phyloP scores from a whole-genome alignment of 441 rosid genomes.

The Lepidium campestre region DNA sequence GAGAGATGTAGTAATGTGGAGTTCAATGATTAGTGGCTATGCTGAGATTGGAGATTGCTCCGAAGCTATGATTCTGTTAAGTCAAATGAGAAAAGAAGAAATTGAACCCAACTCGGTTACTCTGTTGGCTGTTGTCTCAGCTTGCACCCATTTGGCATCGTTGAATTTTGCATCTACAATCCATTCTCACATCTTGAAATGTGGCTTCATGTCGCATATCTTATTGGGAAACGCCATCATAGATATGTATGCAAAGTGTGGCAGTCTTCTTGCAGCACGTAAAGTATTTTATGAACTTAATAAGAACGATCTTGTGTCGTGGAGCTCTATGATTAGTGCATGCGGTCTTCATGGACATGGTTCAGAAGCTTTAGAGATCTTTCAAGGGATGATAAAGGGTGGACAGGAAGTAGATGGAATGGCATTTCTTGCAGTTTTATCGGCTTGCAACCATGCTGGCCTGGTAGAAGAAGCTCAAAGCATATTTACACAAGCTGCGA shows the following conservation, averaged over 20 bases:
- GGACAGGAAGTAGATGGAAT: constrained; percentile 27
- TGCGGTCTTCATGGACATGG: constrained; percentile 47
- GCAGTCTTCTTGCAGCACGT: constrained; percentile 35
- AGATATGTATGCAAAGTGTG: constrained; percentile 55
- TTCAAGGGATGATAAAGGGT: constrained; percentile 27
- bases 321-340: constrained; percentile 47
- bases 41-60: constrained; percentile 29
- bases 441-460: constrained; percentile 54
- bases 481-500: constrained; percentile 29
- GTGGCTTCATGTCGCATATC: constrained; percentile 28
- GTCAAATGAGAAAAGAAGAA: constrained; percentile 38
- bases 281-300: constrained; percentile 38
- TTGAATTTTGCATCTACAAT: constrained; percentile 28
- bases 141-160: constrained; percentile 34
- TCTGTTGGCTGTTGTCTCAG: constrained; percentile 42
- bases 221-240: constrained; percentile 43
- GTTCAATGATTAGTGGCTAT: constrained; percentile 41
- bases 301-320: constrained; percentile 39
- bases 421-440: constrained; percentile 42
- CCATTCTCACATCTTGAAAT: constrained; percentile 39
- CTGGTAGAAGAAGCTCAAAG: constrained; percentile 37
- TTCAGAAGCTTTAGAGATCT: constrained; percentile 34
- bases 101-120: constrained; percentile 43
- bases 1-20: constrained; percentile 54
- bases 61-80: constrained; percentile 37